phyloP scores from a whole-genome alignment of 345 rosid species.

The Hypericum perforatum region DNA sequence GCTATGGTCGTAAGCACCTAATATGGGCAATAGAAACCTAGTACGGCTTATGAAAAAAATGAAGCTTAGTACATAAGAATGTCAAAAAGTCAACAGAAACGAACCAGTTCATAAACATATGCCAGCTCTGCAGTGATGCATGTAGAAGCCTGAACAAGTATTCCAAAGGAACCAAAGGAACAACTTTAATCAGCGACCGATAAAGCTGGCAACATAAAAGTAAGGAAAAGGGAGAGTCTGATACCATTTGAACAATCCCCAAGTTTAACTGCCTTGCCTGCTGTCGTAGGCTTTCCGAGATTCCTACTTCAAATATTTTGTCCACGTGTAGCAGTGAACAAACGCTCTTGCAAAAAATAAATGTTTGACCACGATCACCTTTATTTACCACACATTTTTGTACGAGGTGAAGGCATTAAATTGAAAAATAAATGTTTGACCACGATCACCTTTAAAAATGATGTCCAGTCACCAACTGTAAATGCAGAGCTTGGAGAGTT shows the following conservation, averaged over 20 bases:
- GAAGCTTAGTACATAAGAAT: not conserved
- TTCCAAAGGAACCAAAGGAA: not conserved
- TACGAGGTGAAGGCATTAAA: conserved; percentile 6
- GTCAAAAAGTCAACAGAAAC: conserved; percentile 17
- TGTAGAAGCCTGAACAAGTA: conserved; percentile 48
- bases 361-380: not conserved
- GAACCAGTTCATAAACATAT: conserved; percentile 81
- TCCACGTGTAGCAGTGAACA: conserved; percentile 71
- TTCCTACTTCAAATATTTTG: conserved; percentile 81
- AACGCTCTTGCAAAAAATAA: conserved; percentile 49
- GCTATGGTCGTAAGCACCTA: too few relatives aligned
- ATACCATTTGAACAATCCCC: conserved; percentile 69
- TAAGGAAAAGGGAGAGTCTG: conserved; percentile 4
- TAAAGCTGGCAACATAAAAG: conserved; percentile 8
- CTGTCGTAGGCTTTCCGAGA: conserved; percentile 57
- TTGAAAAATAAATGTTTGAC: conserved; percentile 7
- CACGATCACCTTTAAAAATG: conserved; percentile 67
- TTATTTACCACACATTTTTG: not conserved
- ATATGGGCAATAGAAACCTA: not conserved
- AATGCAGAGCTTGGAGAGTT: conserved; percentile 75
- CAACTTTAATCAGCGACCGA: not conserved
- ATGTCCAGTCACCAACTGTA: conserved; percentile 71
- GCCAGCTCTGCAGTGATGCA: conserved; percentile 74
- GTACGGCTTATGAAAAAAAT: not conserved
- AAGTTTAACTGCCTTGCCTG: conserved; percentile 51